These are phyloP conservation scores for Boletus subcaerulescens DNA, from an alignment of 768 basidiomycete species.

Conservation along the genomic window DNA sequence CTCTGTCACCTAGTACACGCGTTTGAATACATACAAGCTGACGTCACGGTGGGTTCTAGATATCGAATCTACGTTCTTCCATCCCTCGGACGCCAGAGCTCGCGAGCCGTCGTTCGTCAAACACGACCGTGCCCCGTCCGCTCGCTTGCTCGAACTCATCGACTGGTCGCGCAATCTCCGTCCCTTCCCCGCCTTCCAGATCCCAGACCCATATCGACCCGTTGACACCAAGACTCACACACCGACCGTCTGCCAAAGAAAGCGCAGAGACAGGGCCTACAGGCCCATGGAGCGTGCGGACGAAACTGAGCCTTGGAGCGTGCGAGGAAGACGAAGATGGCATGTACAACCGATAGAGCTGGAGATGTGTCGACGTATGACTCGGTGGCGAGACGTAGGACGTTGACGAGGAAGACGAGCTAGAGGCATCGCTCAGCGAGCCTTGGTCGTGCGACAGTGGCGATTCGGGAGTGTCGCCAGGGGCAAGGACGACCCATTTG, in stretches of 20 bases:
- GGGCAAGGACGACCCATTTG: constrained; percentile 79
- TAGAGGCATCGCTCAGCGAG: constrained; percentile 20
- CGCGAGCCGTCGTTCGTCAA: constrained; percentile 75
- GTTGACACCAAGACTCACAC: constrained; percentile 68
- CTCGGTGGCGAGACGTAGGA: constrained; percentile 35
- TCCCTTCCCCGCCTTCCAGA: constrained; percentile 53
- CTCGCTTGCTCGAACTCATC: constrained; percentile 35
- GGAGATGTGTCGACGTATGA: constrained; percentile 54
- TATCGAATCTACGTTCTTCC: constrained; percentile 35
- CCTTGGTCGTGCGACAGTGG: constrained; percentile 9
- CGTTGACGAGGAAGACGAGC: constrained; percentile 24
- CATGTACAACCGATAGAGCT: constrained; percentile 71
- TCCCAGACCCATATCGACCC: constrained; percentile 88
- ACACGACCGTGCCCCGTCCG: constrained; percentile 49
- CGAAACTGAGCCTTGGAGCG: constrained; percentile 64
- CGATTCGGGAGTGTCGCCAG: constrained; percentile 40
- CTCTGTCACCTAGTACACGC: too few relatives aligned
- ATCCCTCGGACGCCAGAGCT: constrained; percentile 36
- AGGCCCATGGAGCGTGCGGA: constrained; percentile 71
- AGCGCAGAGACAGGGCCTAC: constrained; percentile 62
- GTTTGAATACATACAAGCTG: not conserved
- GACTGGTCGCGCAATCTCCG: constrained; percentile 30
- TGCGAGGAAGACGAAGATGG: constrained; percentile 52
- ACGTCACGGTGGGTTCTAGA: constrained; percentile 18
- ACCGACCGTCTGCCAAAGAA: constrained; percentile 77